Conservation (phyloP, 805 yeast species). For the Blastobotrys robertii region DNA sequence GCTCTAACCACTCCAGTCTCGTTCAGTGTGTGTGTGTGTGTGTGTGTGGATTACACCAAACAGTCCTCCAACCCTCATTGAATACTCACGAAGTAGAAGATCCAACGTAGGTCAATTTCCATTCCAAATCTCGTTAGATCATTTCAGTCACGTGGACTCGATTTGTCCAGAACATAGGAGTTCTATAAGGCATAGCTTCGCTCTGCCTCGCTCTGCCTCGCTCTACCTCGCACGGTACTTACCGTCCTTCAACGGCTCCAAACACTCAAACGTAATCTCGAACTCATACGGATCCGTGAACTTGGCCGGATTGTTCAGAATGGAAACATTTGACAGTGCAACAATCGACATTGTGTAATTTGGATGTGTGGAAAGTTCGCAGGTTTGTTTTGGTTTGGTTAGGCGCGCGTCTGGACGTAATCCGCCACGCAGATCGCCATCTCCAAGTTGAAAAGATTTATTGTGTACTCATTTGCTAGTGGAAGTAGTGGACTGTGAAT, state of each 20-base stretch:
- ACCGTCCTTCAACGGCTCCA: conserved; percentile 74
- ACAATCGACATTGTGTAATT: conserved; percentile 69
- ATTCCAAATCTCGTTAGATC: conserved; percentile 58
- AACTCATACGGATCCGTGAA: conserved; percentile 91
- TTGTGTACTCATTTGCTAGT: no score
- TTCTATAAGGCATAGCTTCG: neutral
- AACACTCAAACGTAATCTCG: conserved; percentile 94
- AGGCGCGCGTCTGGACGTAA: neutral
- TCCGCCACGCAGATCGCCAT: no score
- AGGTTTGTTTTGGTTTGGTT: neutral
- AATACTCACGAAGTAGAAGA: conserved; percentile 67
- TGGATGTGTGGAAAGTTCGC: neutral
- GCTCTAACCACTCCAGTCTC: no score
- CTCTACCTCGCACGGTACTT: conserved; percentile 7
- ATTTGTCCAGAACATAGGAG: neutral
- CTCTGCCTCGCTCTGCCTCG: neutral
- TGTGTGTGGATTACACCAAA: no score
- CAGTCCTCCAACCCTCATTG: no score
- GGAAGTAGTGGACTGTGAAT: no score
- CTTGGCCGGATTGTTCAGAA: conserved; percentile 88
- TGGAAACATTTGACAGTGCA: conserved; percentile 82
- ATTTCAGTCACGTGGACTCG: no score
- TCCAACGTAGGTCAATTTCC: conserved; percentile 97
- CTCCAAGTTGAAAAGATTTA: no score
- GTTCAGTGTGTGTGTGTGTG: no score